These are phyloP conservation scores for Hypoxylon sp. DNA, from an alignment of 2,329 filamentous ascomycete genomes.

Conservation along the genomic window DNA sequence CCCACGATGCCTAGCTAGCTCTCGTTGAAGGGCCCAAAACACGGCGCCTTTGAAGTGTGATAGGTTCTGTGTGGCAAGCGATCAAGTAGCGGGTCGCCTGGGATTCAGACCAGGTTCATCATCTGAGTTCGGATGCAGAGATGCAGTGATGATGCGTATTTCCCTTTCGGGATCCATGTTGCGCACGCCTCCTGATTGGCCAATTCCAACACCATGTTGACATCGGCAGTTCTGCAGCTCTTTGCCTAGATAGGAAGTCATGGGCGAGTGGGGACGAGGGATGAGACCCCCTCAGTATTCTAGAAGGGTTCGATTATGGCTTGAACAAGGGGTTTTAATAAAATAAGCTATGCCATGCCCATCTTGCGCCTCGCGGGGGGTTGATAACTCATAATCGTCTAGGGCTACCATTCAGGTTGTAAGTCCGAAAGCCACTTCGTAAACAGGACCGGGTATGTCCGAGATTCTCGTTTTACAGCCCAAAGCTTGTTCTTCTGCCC, in stretches of 20 bases:
- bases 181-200: constrained; percentile 31
- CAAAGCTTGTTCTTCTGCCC: constrained; percentile 4
- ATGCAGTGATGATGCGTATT: constrained; percentile 28
- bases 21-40: background rate
- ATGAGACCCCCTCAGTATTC: constrained; percentile 25
- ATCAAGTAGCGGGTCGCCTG: background rate
- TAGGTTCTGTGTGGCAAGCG: constrained; percentile 11
- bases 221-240: constrained; percentile 22
- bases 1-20: background rate
- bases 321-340: background rate
- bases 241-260: constrained; percentile 20
- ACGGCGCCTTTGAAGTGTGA: constrained; percentile 4
- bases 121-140: background rate
- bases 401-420: background rate
- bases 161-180: constrained; percentile 34
- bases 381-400: background rate
- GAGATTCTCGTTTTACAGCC: constrained; percentile 6
- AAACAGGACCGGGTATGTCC: constrained; percentile 17
- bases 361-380: constrained; percentile 6
- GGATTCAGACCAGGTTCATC: constrained; percentile 5
- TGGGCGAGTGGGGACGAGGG: constrained; percentile 11
- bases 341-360: constrained; percentile 5
- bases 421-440: constrained; percentile 9
- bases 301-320: constrained; percentile 26
- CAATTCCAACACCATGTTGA: constrained; percentile 22